Evolutionary conservation across 352 stramenopile species (phyloP).

Genomic region (Phytophthora kernoviae): DNA sequence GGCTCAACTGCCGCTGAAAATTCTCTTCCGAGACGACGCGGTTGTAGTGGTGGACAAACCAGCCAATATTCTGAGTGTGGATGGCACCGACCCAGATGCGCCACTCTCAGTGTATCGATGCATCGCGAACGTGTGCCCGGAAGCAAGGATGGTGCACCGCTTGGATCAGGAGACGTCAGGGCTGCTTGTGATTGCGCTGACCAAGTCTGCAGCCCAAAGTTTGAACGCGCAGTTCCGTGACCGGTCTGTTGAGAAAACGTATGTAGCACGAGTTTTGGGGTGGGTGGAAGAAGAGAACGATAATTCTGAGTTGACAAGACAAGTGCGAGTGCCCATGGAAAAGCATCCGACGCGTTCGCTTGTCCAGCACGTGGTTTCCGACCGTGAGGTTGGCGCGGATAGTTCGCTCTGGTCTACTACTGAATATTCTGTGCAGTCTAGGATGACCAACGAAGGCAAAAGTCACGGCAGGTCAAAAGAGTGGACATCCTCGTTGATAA

Average conservation of each 20-base stretch:
- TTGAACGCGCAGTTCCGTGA: slow-evolving; percentile 75
- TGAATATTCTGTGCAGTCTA: slow-evolving; percentile 34
- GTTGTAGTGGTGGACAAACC: slow-evolving; percentile 72
- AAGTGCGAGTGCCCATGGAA: slow-evolving; percentile 55
- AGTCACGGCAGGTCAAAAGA: background rate
- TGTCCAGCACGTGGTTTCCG: slow-evolving; percentile 52
- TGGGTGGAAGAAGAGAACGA: slow-evolving; percentile 27
- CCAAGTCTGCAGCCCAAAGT: slow-evolving; percentile 55
- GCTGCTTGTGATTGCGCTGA: slow-evolving; percentile 71
- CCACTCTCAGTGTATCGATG: slow-evolving; percentile 51
- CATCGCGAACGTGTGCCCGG: slow-evolving; percentile 48
- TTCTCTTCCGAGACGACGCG: slow-evolving; percentile 60
- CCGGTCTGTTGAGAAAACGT: slow-evolving; percentile 60
- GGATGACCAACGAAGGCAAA: slow-evolving; percentile 1
- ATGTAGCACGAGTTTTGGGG: slow-evolving; percentile 58
- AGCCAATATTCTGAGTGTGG: slow-evolving; percentile 59
- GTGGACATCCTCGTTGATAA: slow-evolving; percentile 44
- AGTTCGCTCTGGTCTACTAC: slow-evolving; percentile 41
- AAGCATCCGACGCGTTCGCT: slow-evolving; percentile 50
- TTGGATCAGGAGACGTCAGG: slow-evolving; percentile 80
- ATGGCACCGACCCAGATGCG: slow-evolving; percentile 39
- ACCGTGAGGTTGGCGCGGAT: slow-evolving; percentile 23
- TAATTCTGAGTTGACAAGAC: slow-evolving; percentile 18
- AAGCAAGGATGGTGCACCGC: slow-evolving; percentile 78
- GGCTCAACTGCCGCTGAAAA: slow-evolving; percentile 25